Percentiles rank a stretch among this genome's conserved stretches.
Evolutionary conservation across 768 basidiomycete genomes (phyloP).

Genomic region (Suillus placidus): DNA sequence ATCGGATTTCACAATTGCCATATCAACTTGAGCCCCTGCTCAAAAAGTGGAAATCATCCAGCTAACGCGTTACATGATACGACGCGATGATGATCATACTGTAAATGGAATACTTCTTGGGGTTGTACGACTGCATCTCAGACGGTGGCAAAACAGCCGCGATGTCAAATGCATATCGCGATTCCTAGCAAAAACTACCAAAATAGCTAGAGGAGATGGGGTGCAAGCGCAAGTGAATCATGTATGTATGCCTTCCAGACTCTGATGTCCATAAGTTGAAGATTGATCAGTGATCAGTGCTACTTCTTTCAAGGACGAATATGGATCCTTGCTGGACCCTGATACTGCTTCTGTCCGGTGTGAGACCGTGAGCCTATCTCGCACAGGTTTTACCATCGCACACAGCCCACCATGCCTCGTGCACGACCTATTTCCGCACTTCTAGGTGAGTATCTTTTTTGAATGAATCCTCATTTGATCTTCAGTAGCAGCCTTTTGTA

Average conservation of each 20-base stretch:
- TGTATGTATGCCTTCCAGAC: background rate
- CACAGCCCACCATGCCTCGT: constrained; percentile 1
- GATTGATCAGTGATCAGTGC: background rate
- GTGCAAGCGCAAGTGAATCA: background rate
- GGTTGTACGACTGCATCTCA: background rate
- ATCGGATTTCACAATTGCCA: background rate
- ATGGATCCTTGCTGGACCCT: constrained; percentile 1
- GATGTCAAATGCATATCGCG: background rate
- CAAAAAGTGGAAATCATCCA: background rate
- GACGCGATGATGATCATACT: background rate
- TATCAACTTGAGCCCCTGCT: background rate
- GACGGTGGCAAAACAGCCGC: background rate
- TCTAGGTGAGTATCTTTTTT: background rate
- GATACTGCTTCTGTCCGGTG: background rate
- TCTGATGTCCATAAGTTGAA: background rate
- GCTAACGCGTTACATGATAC: background rate
- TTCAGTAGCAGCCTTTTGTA: background rate
- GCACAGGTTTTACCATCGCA: background rate
- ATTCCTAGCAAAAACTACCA: background rate
- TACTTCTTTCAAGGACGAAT: background rate
- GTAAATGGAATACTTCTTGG: background rate
- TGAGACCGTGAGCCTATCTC: background rate
- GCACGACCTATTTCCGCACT: background rate
- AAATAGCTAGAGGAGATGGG: background rate
- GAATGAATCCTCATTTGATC: background rate